Evolutionary conservation across 805 yeast genomes (phyloP), one percentile per base, ranked within the genome.

Genomic region (Teunomyces pallodes): DNA sequence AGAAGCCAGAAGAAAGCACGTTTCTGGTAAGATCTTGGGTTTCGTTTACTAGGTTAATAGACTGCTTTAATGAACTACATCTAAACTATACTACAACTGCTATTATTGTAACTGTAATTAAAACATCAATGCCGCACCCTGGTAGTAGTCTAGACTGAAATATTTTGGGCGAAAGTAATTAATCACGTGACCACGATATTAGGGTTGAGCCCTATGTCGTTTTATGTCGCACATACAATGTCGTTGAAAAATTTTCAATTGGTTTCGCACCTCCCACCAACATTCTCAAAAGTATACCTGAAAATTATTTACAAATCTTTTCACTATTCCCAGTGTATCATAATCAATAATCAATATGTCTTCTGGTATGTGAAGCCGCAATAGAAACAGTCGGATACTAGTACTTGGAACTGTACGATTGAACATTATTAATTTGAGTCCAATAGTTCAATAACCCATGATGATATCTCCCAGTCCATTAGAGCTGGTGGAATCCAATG

Each of bases 1-100:
- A 84, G 97, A 91, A 83, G 98, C 98, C 71, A 89, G 96, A 86
- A 87, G 97, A 86, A 92, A 91, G 88, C 97, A 91, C 82, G 97
- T 91, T 66, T 90, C 97, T 65, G 98, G 98, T 79, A 91, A 91
- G 86, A 87, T 91, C 79, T 87, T 91, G 73, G 98, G 97, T 74
- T 91, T 89, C 83, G 97, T 91, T 61, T 91, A 91, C 87, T 91
- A 87, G 70, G 61, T 49, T 42, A 42, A 36, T 36, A 36, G 30
- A 30, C 35, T 28, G n/a, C 35, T 13, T 41, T 28, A 41, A 29
- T 41, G 35, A 41, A 41, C 43, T 28, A 14, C 29, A 30, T 41
- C 43, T 29, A 32, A 20, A 32, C 35, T 32, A 32, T 32, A 32
- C 17, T 32, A 32, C 24, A 20, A 20, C 24, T 20, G 24, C 24